Base-by-base conservation (phyloP, 495 filamentous ascomycete species). In the Penicillium desertorum region DNA sequence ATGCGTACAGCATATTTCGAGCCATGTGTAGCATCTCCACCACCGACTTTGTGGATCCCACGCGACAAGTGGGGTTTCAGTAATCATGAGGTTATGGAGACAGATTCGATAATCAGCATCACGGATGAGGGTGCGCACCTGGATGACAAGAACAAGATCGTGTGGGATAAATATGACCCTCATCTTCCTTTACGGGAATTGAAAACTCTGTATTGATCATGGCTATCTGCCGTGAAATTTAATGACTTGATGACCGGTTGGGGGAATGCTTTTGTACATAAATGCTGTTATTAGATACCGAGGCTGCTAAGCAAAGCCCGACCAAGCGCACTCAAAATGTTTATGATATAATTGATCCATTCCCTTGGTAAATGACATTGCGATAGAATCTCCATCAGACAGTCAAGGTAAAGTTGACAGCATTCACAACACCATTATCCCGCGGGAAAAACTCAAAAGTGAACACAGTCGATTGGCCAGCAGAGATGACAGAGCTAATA, bases 31-130 rank as follows among this genome's bases (percentile, higher is more conserved):
- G 83, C 79, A 51, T 70, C 74, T 11, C 72, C 72, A 0, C 76
- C 82, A 0, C 86, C 87, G 6, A 73, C 76, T 42, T 71, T 92
- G 8, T 92, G 88, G 88, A 82, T 92, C 5, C 86, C 87, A 0
- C 75, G 76, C 19, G 88, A 92, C 67, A 73, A 81, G 2, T 85
- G 81, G 62, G 83, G 86, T 3, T 82, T 90, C 19, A 84, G 81
- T 56, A 67, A 69, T 30, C 80, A 85, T 59, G 88, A 91, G 66
- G 71, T 88, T 39, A 65, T 80, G 44, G 79, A 87, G 47, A 86
- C 81, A 5, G 71, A 74, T 57, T 67, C 75, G 1, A 65, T 69
- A 8, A 83, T 85, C 8, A 75, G 73, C 0, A 81, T 84, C 27
- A 88, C 79, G 16, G 86, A 90, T 63, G 74, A 81, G 55, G 86